These are phyloP conservation scores for Alopecurus myosuroides DNA, from an alignment of 176 grass and related monocot genomes.

Conservation along the genomic window DNA sequence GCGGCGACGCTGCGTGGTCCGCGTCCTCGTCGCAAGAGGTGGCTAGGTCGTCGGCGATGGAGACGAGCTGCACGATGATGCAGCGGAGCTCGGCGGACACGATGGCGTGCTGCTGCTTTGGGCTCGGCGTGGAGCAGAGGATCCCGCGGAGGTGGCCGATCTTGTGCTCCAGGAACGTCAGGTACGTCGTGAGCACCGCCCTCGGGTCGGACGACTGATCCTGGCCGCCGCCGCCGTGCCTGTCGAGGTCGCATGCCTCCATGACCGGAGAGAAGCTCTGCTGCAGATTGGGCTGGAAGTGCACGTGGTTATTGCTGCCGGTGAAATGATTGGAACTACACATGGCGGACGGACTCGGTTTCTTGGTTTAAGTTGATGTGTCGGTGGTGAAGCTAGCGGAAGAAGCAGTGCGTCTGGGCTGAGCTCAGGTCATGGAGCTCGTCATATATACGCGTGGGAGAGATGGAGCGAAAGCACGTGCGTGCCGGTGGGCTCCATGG, in stretches of 20 bases:
- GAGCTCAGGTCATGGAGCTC: not conserved
- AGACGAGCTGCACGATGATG: constrained; percentile 37
- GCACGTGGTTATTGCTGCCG: not conserved
- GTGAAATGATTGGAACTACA: not conserved
- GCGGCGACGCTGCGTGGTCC: too few species aligned
- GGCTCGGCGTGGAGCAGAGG: constrained; percentile 32
- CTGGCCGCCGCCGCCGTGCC: not conserved
- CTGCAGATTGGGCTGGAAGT: not conserved
- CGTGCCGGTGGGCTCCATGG: constrained; percentile 18
- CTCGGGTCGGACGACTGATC: not conserved
- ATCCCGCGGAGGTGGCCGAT: constrained; percentile 55
- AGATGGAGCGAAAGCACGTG: not conserved
- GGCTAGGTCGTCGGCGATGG: constrained; percentile 49
- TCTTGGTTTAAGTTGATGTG: not conserved
- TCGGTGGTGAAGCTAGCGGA: not conserved
- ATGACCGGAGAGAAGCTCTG: not conserved
- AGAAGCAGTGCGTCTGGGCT: not conserved
- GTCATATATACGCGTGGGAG: constrained; percentile 8
- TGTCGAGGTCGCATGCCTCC: not conserved
- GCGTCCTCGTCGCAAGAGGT: not conserved
- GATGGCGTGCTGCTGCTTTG: not conserved
- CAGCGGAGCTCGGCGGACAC: too few species aligned
- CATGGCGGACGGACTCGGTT: not conserved
- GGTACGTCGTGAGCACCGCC: constrained; percentile 46
- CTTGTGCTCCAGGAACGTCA: constrained; percentile 66